Base-by-base conservation (phyloP, 148 eudicot species). In the Diospyros lotus region DNA sequence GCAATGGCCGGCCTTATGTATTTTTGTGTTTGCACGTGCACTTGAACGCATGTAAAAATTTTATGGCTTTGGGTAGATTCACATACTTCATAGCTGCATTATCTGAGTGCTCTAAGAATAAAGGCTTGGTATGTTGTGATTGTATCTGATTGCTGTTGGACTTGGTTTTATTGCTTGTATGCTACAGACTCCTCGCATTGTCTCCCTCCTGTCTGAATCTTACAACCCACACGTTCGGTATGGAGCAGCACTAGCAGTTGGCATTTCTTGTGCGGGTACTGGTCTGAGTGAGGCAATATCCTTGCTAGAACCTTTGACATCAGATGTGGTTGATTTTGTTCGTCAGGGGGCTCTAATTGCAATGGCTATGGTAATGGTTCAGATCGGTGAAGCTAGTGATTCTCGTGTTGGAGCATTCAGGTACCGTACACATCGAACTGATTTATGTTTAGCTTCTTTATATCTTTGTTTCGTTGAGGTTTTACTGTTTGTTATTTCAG, bases 351-450 rank as follows among this genome's bases (percentile, higher is more conserved):
- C 99, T 77, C 76, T 95, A 43, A 95, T 95, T 80, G 96, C 99
- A 54, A 92, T 95, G 99, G 99, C 99, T 28, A 95, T 95, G 99
- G 99, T 95, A 54, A 89, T 95, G 97, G 86, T 95, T 58, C 99
- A 95, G 87, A 91, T 80, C 69, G 93, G 87, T 65, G 94, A 95
- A 87, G 97, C 98, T 73, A 89, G 93, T 81, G 99, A 95, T 78
- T 91, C 98, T 73, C 99, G 99, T 64, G 99, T 95, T 76, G 99
- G 99, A 74, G 77, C 97, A 73, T 95, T 95, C 83, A 93, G 99
- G 99, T 95, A 77, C 46, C 54, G 63, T 77, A 43, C 39, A 4
- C 14, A 43, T 42, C 60, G n/a, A 48, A 68, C 53, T 54, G 59
- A 3, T 44, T 58, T 51, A 15, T 41, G 17, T 45, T 18, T 1